Conservation (phyloP, 2,329 filamentous ascomycete genomes). For the Fusarium pininemorale region DNA sequence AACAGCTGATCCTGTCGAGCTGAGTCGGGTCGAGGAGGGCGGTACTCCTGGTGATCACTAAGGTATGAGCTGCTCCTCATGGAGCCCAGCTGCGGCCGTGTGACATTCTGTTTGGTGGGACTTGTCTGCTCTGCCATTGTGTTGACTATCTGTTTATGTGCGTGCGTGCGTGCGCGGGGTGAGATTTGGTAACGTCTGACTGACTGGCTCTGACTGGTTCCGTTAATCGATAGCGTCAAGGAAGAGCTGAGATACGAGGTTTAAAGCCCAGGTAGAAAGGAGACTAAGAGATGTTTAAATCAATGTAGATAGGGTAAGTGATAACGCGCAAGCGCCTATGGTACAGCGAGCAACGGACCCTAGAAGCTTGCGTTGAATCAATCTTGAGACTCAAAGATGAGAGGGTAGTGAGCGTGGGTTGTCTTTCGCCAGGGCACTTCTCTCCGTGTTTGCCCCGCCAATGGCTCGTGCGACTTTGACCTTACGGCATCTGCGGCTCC, state of each 20-base stretch:
- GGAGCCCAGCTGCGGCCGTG: conserved; percentile 59
- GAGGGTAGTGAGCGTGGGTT: conserved; percentile 8
- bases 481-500: conserved; percentile 32
- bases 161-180: conserved; percentile 16
- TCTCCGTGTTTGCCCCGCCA: conserved; percentile 34
- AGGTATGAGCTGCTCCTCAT: conserved; percentile 71
- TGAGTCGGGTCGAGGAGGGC: conserved; percentile 63
- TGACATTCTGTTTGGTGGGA: conserved; percentile 46
- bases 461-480: conserved; percentile 24
- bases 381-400: conserved; percentile 27
- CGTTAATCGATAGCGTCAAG: not conserved
- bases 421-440: conserved; percentile 28
- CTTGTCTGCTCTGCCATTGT: conserved; percentile 47
- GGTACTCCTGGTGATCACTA: conserved; percentile 71
- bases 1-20: conserved; percentile 58
- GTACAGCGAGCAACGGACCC: conserved; percentile 13
- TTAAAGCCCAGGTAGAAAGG: not conserved
- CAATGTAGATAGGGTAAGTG: not conserved
- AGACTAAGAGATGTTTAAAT: conserved; percentile 1
- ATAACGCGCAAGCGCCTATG: not conserved
- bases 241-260: not conserved
- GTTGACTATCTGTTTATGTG: not conserved
- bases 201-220: conserved; percentile 8
- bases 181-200: conserved; percentile 28
- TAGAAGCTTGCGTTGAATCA: conserved; percentile 14